Percentiles rank a stretch among this genome's conserved stretches.
phyloP scores from a whole-genome alignment of 345 rosid species.

The Arabidopsis suecica region DNA sequence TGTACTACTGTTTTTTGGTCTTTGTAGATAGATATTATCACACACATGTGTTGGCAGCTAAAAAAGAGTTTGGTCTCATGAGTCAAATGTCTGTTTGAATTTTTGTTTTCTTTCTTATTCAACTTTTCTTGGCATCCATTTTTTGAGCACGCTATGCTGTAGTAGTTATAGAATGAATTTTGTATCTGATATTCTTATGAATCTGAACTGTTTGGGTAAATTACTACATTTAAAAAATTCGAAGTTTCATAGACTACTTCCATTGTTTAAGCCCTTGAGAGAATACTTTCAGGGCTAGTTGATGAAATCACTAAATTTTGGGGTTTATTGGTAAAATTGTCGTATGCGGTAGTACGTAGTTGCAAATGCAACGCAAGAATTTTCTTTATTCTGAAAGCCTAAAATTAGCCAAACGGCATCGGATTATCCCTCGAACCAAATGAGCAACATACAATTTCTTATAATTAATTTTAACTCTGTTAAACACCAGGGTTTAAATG shows the following conservation, averaged over 20 bases:
- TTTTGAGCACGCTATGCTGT: slow-evolving; percentile 3
- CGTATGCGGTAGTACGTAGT: not conserved
- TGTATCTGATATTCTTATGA: slow-evolving; percentile 6
- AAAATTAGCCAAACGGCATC: not conserved
- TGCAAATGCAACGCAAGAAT: not conserved
- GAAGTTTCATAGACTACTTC: not conserved
- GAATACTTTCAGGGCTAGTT: not conserved
- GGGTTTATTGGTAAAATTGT: not conserved
- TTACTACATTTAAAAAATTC: not conserved
- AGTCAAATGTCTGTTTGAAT: slow-evolving; percentile 26
- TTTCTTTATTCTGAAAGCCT: not conserved
- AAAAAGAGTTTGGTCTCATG: slow-evolving; percentile 35
- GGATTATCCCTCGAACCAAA: not conserved
- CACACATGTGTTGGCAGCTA: slow-evolving; percentile 25
- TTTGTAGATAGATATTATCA: slow-evolving; percentile 43
- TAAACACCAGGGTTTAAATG: not conserved
- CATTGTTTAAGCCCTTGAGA: not conserved
- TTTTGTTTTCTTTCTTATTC: slow-evolving; percentile 18
- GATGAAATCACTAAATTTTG: not conserved
- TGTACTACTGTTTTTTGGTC: slow-evolving; percentile 37
- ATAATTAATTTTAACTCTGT: not conserved
- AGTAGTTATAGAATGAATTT: slow-evolving; percentile 9
- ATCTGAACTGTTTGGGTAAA: not conserved
- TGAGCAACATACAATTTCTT: not conserved
- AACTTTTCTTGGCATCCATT: slow-evolving; percentile 12